A percentile compares a stretch with the other conserved stretches of the same genome.
These are phyloP conservation scores for Capillidium heterosporum DNA, from an alignment of 371 early-diverging fungal genomes.

Conservation along the genomic window DNA sequence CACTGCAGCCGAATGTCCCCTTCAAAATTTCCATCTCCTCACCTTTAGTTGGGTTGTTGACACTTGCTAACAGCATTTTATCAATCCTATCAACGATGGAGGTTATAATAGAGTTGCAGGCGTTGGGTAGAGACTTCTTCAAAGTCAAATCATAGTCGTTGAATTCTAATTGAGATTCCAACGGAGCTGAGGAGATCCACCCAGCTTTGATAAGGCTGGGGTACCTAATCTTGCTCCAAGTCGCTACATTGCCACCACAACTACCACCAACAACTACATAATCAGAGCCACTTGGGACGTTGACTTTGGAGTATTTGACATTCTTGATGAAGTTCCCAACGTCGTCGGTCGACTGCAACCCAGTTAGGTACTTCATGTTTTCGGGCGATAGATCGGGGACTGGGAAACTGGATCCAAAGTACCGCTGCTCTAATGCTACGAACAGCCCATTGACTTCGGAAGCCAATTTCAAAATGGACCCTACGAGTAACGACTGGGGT, in stretches of 20 bases:
- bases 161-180: slow-evolving; percentile 31
- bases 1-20: not conserved
- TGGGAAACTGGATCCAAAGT: slow-evolving; percentile 49
- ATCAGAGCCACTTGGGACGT: slow-evolving; percentile 15
- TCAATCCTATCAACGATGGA: not conserved
- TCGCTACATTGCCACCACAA: slow-evolving; percentile 49
- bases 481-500: not conserved
- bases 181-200: slow-evolving; percentile 48
- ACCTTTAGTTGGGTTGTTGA: not conserved
- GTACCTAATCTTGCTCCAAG: slow-evolving; percentile 45
- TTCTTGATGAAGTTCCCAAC: slow-evolving; percentile 33
- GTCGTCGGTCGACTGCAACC: slow-evolving; percentile 41
- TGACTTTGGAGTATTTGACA: not conserved
- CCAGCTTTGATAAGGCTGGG: slow-evolving; percentile 46
- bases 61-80: not conserved
- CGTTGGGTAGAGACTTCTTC: not conserved
- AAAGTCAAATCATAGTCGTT: slow-evolving; percentile 26
- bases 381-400: slow-evolving; percentile 6
- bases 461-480: slow-evolving; percentile 22
- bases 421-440: slow-evolving; percentile 51
- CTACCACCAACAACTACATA: slow-evolving; percentile 52
- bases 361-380: slow-evolving; percentile 23
- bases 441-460: slow-evolving; percentile 37
- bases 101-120: not conserved
- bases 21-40: no score